These are phyloP conservation scores for Heliamphora pulchella DNA, from an alignment of 179 eudicot genomes.

Conservation along the genomic window DNA sequence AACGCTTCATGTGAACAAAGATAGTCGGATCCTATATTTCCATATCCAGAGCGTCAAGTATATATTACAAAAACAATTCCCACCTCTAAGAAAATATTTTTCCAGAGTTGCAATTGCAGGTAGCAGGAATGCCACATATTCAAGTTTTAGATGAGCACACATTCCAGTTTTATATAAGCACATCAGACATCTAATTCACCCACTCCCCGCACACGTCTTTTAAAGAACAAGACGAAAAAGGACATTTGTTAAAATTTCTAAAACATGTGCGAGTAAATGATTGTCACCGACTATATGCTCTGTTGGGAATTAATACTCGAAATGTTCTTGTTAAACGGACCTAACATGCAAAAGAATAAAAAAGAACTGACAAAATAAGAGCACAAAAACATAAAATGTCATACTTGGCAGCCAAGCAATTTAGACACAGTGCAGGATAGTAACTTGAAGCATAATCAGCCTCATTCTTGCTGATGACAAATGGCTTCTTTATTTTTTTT, in stretches of 20 bases:
- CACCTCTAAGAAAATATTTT: not conserved
- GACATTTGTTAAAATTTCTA: not conserved
- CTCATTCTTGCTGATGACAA: too few relatives aligned
- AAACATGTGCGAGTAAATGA: not conserved
- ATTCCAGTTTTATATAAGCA: not conserved
- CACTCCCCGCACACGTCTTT: not conserved
- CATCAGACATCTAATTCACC: not conserved
- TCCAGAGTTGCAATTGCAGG: not conserved
- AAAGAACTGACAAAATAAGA: not conserved
- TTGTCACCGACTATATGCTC: not conserved
- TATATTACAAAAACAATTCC: not conserved
- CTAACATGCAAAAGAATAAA: not conserved
- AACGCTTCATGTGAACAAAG: not conserved
- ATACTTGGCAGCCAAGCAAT: not conserved
- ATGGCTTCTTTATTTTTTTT: not conserved
- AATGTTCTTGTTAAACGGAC: not conserved
- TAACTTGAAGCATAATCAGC: not conserved
- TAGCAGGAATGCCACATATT: not conserved
- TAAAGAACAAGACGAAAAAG: too few relatives aligned
- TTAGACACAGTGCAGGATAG: not conserved
- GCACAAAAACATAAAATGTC: not conserved
- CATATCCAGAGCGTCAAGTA: not conserved
- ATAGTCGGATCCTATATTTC: not conserved
- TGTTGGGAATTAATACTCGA: not conserved
- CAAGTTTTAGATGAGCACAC: not conserved